phyloP scores from a whole-genome alignment of 495 filamentous ascomycete genomes.

The Xylaria castorea region DNA sequence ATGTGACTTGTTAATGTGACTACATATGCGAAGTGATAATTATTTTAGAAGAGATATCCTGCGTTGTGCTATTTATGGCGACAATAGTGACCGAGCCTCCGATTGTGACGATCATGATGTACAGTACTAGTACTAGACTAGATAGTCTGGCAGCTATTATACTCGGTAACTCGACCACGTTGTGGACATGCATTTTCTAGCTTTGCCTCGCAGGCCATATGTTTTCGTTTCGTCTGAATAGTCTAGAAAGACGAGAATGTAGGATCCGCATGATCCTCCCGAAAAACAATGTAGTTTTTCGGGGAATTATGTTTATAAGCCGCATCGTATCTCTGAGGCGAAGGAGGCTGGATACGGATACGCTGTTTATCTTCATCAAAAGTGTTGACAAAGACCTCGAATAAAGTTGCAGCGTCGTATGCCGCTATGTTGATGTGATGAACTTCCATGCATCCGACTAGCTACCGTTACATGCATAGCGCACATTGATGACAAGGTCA shows the following conservation, averaged over 20 bases:
- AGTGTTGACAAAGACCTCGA: background rate
- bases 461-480: conserved; percentile 16
- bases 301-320: background rate
- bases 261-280: conserved; percentile 22
- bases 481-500: conserved; percentile 18
- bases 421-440: conserved; percentile 21
- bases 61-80: background rate
- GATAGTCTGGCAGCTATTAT: background rate
- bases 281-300: background rate
- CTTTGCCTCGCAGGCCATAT: background rate
- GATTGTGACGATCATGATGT: conserved; percentile 18
- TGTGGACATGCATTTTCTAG: conserved; percentile 15
- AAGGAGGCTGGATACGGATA: background rate
- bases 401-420: conserved; percentile 9
- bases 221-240: background rate
- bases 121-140: background rate
- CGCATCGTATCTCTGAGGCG: background rate
- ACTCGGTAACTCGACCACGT: conserved; percentile 5
- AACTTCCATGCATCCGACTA: conserved; percentile 4
- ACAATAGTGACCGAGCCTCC: background rate
- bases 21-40: conserved; percentile 20
- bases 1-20: conserved; percentile 16
- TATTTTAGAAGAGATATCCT: background rate
- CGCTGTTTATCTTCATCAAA: background rate
- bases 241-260: background rate